Evolutionary conservation across 192 early-diverging fungal genomes (phyloP), one percentile per base, ranked within the genome.

Genomic region (Oehlia diaphana): DNA sequence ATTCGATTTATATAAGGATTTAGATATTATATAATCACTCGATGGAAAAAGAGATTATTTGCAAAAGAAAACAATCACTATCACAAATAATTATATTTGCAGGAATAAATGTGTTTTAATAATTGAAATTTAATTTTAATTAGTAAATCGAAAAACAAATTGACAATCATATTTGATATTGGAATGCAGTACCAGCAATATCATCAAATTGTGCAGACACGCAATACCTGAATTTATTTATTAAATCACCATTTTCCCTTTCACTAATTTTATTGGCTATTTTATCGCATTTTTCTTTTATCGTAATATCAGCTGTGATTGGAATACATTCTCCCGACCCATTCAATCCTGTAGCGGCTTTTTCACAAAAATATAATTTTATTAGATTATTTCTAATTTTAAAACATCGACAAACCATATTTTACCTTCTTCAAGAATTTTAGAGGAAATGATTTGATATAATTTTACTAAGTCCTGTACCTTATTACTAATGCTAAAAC

Each of bases 201-300:
- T 26, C 26, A 31, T 31, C 31, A 31, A 31, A 31, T 31, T 31
- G 31, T 31, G 31, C 31, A 31, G 31, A 31, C 74, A 73, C 44
- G 66, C 83, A 23, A 90, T 91, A 3, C 91, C 93, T 9, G 91
- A 86, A 82, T 98, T 97, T n/a, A 87, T 98, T 98, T 65, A 98
- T 86, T 26, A 98, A 85, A 9, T 97, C 95, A 77, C 77, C 69
- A 21, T 64, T 49, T 63, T 63, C 74, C 83, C 67, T 2, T 62
- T 72, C 31, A 92, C 64, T 79, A 81, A 73, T 4, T 33, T 71
- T 4, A 84, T 86, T 33, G 92, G 83, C 37, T 73, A 76, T 47
- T 86, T 63, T 23, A 81, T 83, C 63, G 89, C 82, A 19, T 79
- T 61, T 19, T 5, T 12, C 28, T 14, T 76, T 76, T 82, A 37